These are phyloP conservation scores for Trichopus zeylanicus DNA, from an alignment of 116 monocot genomes.

Conservation along the genomic window DNA sequence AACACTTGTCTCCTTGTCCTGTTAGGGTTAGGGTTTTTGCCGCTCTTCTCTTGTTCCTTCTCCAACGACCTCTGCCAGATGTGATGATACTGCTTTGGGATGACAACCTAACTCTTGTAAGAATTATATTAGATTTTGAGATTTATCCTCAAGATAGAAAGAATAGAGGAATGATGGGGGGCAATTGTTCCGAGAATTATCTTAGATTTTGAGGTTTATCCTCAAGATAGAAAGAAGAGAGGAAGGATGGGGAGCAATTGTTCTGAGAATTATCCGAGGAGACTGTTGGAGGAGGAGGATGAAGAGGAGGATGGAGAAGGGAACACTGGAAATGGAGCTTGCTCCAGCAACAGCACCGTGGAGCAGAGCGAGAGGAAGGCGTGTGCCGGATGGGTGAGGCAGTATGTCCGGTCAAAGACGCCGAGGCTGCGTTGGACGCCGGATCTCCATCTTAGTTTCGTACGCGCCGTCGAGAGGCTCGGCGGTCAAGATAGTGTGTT, in stretches of 20 bases:
- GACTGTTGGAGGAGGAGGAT: slow-evolving; percentile 4
- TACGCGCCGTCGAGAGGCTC: slow-evolving; percentile 57
- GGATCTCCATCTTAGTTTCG: slow-evolving; percentile 54
- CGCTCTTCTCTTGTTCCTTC: neutral
- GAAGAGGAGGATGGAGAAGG: slow-evolving; percentile 13
- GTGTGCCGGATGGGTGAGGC: slow-evolving; percentile 17
- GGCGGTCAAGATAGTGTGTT: slow-evolving; percentile 46
- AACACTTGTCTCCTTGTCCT: neutral
- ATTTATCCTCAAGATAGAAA: slow-evolving; percentile 4
- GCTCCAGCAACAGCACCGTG: slow-evolving; percentile 17
- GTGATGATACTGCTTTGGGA: neutral
- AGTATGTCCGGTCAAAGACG: slow-evolving; percentile 56
- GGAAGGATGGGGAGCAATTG: neutral
- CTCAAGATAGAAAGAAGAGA: slow-evolving; percentile 14
- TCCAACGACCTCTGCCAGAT: neutral
- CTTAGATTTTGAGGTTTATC: neutral
- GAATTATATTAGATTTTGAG: neutral
- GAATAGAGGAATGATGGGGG: slow-evolving; percentile 1
- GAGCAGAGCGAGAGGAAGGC: slow-evolving; percentile 16
- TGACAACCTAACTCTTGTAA: neutral
- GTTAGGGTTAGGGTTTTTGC: slow-evolving; percentile 3
- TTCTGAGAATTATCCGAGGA: slow-evolving; percentile 1
- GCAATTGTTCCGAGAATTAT: neutral
- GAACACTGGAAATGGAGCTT: slow-evolving; percentile 21
- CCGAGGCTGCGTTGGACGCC: slow-evolving; percentile 69